Conservation (phyloP, 768 basidiomycete species). For the Pleurotus citrinopileatus region DNA sequence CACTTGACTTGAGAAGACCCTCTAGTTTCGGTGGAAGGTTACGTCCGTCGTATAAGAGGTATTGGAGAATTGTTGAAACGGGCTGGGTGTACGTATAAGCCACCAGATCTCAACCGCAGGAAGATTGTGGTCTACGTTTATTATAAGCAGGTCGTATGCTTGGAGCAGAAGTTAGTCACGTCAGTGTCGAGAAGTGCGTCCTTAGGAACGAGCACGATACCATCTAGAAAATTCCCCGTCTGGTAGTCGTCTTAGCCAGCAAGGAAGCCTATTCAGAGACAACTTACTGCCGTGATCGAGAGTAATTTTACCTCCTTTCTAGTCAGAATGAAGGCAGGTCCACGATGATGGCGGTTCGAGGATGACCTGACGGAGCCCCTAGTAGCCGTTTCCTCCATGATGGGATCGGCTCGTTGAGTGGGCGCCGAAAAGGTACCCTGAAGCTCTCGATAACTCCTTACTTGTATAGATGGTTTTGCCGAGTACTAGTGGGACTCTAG, state of each 20-base stretch:
- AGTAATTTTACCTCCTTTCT: constrained; percentile 57
- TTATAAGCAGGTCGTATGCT: constrained; percentile 74
- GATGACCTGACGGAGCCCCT: neutral
- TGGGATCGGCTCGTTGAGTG: no score
- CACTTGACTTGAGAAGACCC: constrained; percentile 61
- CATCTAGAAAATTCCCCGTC: constrained; percentile 74
- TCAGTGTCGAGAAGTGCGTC: neutral
- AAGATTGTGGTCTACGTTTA: constrained; percentile 41
- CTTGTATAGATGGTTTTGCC: neutral
- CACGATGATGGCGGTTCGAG: neutral
- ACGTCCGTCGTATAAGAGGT: constrained; percentile 51
- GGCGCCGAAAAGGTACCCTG: no score
- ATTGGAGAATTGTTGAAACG: constrained; percentile 66
- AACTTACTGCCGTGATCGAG: constrained; percentile 54
- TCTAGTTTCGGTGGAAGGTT: constrained; percentile 51
- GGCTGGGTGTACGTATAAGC: constrained; percentile 34
- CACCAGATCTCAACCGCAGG: neutral
- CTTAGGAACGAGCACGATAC: constrained; percentile 29
- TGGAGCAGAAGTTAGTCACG: constrained; percentile 6
- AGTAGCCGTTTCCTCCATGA: neutral
- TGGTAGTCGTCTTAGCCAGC: constrained; percentile 16
- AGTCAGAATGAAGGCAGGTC: constrained; percentile 26
- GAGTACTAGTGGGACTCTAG: neutral
- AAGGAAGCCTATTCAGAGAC: neutral
- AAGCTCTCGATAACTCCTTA: neutral